A percentile compares a stretch with the other conserved stretches of the same genome.
phyloP scores from a whole-genome alignment of 2,329 filamentous ascomycete species.

The Fusarium pilosicola region DNA sequence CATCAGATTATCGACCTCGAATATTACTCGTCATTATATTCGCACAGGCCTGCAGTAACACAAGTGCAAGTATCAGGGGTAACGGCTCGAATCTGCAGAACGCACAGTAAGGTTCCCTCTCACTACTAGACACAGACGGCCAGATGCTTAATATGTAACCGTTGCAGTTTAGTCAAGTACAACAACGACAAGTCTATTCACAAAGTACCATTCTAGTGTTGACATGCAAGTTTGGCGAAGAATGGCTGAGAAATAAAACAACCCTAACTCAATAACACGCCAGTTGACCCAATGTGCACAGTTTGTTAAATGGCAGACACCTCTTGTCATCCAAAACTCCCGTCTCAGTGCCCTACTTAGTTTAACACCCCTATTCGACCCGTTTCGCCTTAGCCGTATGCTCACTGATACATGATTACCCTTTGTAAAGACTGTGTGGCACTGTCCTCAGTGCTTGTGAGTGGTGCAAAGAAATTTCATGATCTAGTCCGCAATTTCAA shows the following conservation, averaged over 20 bases:
- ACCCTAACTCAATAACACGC: neutral
- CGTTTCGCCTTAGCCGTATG: conserved; percentile 2
- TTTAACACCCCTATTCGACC: neutral
- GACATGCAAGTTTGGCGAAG: neutral
- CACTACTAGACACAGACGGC: neutral
- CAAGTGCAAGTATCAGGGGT: conserved; percentile 21
- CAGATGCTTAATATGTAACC: neutral
- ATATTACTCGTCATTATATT: neutral
- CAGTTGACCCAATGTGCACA: neutral
- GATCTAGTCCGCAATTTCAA: conserved; percentile 16
- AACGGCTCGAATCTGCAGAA: conserved; percentile 3
- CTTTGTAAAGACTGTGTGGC: neutral
- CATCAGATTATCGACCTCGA: neutral
- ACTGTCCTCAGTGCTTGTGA: neutral
- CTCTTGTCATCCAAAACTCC: conserved; percentile 7
- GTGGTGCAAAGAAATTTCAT: neutral
- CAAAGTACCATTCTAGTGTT: neutral
- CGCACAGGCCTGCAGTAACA: neutral
- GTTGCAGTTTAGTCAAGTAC: neutral
- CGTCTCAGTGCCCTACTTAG: neutral
- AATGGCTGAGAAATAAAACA: neutral
- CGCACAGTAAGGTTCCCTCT: neutral
- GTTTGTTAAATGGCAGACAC: neutral
- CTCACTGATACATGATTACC: neutral
- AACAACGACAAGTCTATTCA: neutral